These are phyloP conservation scores for Striga asiatica DNA, from an alignment of 257 asterid species.

Conservation along the genomic window DNA sequence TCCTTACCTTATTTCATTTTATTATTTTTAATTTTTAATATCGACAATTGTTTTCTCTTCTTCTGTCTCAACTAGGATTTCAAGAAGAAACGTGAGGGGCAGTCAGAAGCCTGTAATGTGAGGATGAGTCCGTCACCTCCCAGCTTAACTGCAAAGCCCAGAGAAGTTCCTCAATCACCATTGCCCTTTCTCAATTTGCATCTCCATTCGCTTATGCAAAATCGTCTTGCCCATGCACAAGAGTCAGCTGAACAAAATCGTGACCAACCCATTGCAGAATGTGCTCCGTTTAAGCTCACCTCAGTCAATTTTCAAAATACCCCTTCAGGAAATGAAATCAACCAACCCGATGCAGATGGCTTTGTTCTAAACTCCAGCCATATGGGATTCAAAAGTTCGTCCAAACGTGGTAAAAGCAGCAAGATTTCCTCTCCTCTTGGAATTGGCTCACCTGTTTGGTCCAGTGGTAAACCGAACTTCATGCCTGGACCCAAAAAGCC, in stretches of 20 bases:
- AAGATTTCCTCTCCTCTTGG: constrained; percentile 42
- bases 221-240: constrained; percentile 18
- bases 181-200: constrained; percentile 29
- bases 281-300: constrained; percentile 4
- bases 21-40: constrained; percentile 1
- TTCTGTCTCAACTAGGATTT: constrained; percentile 27
- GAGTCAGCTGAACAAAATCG: constrained; percentile 23
- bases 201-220: constrained; percentile 34
- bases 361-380: constrained; percentile 30
- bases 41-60: constrained; percentile 11
- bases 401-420: constrained; percentile 34
- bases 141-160: constrained; percentile 29
- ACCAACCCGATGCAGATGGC: no score
- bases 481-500: constrained; percentile 77
- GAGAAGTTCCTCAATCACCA: constrained; percentile 27
- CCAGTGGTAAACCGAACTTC: constrained; percentile 43
- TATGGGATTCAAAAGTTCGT: constrained; percentile 29
- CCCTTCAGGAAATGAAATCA: no score
- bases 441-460: constrained; percentile 45
- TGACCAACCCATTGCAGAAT: constrained; percentile 23
- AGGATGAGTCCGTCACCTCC: constrained; percentile 23
- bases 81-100: constrained; percentile 32
- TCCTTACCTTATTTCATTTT: no score
- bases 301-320: no score
- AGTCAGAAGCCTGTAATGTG: constrained; percentile 30